Base-by-base conservation (phyloP, 345 rosid species). In the Sonneratia alba region DNA sequence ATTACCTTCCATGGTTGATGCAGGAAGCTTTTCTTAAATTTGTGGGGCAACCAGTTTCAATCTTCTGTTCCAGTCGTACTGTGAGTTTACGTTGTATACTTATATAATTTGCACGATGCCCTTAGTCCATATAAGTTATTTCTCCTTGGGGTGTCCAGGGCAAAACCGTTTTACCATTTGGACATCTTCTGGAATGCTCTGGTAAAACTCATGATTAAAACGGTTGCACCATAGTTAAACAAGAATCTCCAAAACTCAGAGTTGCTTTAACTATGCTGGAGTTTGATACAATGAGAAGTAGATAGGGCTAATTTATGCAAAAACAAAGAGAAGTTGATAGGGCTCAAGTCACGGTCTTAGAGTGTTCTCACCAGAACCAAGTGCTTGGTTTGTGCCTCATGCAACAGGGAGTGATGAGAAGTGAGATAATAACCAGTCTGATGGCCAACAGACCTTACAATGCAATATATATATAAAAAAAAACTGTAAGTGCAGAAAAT, bases 21-120 rank as follows among this genome's bases (percentile, higher is more conserved):
- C 69, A 94, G 98, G 93, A 91, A 61, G 97, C 97, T 53, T 94
- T 91, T 79, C 83, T 47, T 70, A 88, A 91, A 73, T 94, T 94
- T 81, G 83, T 88, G 59, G 98, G 97, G 27, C 95, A 88, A 79
- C 95, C 95, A 11, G 97, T 91, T 70, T 81, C 89, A 32, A 75
- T 94, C 76, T 70, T 84, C 51, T 82, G 89, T 79, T 91, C 96
- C 18, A 94, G 98, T 77, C 83, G 96, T 73, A 94, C 97, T 62
- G 98, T 94, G 79, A 86, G 89, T 81, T 75, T 69, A 55, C 56
- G 59, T 22, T 56, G 15, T 68, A 64, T 78, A n/a, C 74, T n/a
- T 43, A 22, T 34, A 62, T 16, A 62, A 27, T 57, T 27, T 10
- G 32, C 21, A 32, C 27, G 18, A 7, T 15, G 7, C 27, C 27